Evolutionary conservation across 192 early-diverging fungal species (phyloP), one percentile per base, ranked within the genome.

Genomic region (Coemansia sp.): DNA sequence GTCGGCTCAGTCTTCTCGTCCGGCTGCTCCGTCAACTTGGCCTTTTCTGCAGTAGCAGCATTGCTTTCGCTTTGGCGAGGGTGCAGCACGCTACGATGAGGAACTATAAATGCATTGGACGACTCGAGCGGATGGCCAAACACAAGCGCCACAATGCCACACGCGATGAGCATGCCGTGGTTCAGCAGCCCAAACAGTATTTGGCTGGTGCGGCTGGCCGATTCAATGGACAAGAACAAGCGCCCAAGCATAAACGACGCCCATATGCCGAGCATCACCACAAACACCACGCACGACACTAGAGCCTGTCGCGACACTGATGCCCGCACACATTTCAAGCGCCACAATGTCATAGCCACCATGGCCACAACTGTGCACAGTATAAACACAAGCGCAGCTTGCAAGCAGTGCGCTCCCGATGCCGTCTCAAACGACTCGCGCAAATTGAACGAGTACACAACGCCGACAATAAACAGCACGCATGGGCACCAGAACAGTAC

Each of bases 171-270:
- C 22, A 51, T 48, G 19, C 25, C 51, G 24, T 61, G 32, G 58
- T 67, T 61, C 6, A 67, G 66, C 21, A 67, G 37, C 14, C 43
- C 29, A 47, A 50, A 62, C 56, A 73, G 22, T 2, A 59, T 52
- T 17, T 73, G 64, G 56, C 72, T 73, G 15, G 19, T 53, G 1
- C 72, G 47, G 5, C 56, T 58, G 1, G 50, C 49, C 14, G 62
- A 64, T 15, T 55, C 43, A 23, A 73, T 37, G 10, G 12, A 39
- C 12, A 73, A 60, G 59, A 73, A 73, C 8, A 61, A 32, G 9
- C 72, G 60, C 8, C 56, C 62, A 58, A 73, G 41, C 72, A 73
- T 73, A 59, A 60, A 73, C 3, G 61, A 22, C n/a, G 65, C 65
- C 72, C 72, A 73, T 27, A 73, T 25, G 11, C 50, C 56, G 23